Evolutionary conservation across 257 asterid species (phyloP), one percentile per base, ranked within the genome.

Genomic region (Fraxinus excelsior): DNA sequence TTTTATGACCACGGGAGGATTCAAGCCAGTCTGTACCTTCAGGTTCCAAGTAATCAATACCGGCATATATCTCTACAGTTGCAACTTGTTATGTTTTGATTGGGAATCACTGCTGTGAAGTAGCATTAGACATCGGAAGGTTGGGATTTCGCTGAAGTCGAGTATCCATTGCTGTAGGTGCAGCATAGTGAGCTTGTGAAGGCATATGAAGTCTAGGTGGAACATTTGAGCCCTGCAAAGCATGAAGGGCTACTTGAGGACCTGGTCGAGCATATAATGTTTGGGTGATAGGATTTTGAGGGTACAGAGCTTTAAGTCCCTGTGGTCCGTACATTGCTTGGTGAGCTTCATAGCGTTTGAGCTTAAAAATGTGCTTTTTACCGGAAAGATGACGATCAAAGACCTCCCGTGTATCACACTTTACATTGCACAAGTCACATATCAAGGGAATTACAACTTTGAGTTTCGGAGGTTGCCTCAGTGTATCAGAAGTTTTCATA

Each of bases 271-370:
- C 72, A 53, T 38, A 25, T 32, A 56, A 26, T 12, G 74, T 64
- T 7, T 82, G 68, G 14, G 83, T 46, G 26, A 71, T 2, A 1
- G 78, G 75, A 72, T 68, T 79, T 23, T 82, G 82, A 37, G 84
- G 82, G 70, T 83, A 83, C 23, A 74, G 62, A 65, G 75, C 76
- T 80, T 80, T 80, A 66, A 83, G 84, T 73, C 84, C 82, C 19
- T 40, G 12, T 11, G 62, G 72, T 75, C 76, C 78, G 38, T 62
- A 74, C 60, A 62, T 82, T 69, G 80, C 80, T 76, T 70, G 74
- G 67, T 82, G 80, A 71, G 64, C 79, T 38, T 75, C 76, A 66
- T 49, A 56, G 56, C 37, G 74, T 76, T 79, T 82, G 38, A 42
- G 73, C 71, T 75, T 74, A 34, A 82, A 37, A 13, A 38, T 26